These are phyloP conservation scores for Galerina marginata DNA, from an alignment of 768 basidiomycete genomes.

Conservation along the genomic window DNA sequence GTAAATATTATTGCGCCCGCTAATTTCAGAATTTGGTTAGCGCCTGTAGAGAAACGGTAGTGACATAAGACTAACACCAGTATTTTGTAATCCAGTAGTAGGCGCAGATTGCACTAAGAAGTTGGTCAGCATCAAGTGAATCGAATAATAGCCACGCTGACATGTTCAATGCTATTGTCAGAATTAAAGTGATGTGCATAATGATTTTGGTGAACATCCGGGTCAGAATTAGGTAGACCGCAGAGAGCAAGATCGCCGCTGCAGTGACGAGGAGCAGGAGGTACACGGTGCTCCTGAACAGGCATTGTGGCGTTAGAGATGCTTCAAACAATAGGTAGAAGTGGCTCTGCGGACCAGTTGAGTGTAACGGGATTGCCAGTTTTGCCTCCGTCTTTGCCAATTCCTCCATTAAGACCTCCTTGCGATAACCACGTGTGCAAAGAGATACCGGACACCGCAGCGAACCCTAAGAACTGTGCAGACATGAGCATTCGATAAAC, in stretches of 20 bases:
- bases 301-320: background rate
- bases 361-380: slow-evolving; percentile 68
- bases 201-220: slow-evolving; percentile 75
- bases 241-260: slow-evolving; percentile 68
- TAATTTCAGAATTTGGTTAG: slow-evolving; percentile 26
- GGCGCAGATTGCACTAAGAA: slow-evolving; percentile 65
- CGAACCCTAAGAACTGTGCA: slow-evolving; percentile 67
- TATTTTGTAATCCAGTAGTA: slow-evolving; percentile 79
- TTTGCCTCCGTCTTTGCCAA: slow-evolving; percentile 61
- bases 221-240: slow-evolving; percentile 69
- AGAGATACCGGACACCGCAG: slow-evolving; percentile 67
- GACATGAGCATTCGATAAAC: background rate
- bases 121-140: background rate
- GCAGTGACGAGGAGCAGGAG: slow-evolving; percentile 78
- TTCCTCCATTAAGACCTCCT: slow-evolving; percentile 75
- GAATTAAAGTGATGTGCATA: slow-evolving; percentile 76
- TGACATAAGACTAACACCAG: slow-evolving; percentile 54
- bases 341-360: slow-evolving; percentile 50
- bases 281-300: slow-evolving; percentile 70
- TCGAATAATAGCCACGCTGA: slow-evolving; percentile 35
- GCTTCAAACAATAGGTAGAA: background rate
- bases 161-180: slow-evolving; percentile 70
- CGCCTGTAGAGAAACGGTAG: background rate
- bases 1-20: slow-evolving; percentile 88
- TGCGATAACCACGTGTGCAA: slow-evolving; percentile 64